Evolutionary conservation across 2,329 filamentous ascomycete genomes (phyloP), one percentile per base, ranked within the genome.

Genomic region (Cladosporium velox): DNA sequence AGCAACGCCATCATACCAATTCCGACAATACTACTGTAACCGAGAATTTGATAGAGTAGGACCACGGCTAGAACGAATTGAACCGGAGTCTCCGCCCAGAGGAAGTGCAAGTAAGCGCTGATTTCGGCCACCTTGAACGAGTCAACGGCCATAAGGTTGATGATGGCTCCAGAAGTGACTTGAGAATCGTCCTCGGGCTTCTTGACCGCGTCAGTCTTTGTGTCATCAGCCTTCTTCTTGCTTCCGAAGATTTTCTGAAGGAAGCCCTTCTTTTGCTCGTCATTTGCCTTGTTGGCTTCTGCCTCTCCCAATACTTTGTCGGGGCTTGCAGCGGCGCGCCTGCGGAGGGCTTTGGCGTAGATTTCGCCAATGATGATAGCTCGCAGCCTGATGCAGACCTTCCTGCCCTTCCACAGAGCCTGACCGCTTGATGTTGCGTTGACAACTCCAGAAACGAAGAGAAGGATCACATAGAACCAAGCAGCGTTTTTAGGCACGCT

Each of bases 71-170:
- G 87, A 55, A 91, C 80, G 47, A 99, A 86, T 79, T 98, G 93
- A 0, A 95, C 91, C 0, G 95, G 95, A 1, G 94, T 93, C 68
- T 91, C 89, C 0, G 93, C 94, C 83, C 94, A 91, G n/a, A 99
- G 83, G 79, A 96, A 99, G 79, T 99, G 95, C 35, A 99, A 83
- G 77, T 99, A 99, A 0, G 94, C 91, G 44, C 92, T 95, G 67
- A 97, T 90, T 76, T 99, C 95, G 68, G 92, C 91, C 65, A 99
- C 92, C 81, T 99, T 99, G 87, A 98, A 98, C 58, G 94, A 97
- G 82, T 99, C 96, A 49, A 99, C 96, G 12, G 95, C 96, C 95
- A 99, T 99, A 70, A 99, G 84, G 78, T 98, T 99, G 82, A 99
- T 99, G 74, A 99, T 97, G n/a, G 95, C 96, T 69, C 96, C 95